Percentiles rank a stretch among this genome's conserved stretches.
phyloP scores from a whole-genome alignment of 495 filamentous ascomycete genomes.

The Beverwykella pulmonaria region DNA sequence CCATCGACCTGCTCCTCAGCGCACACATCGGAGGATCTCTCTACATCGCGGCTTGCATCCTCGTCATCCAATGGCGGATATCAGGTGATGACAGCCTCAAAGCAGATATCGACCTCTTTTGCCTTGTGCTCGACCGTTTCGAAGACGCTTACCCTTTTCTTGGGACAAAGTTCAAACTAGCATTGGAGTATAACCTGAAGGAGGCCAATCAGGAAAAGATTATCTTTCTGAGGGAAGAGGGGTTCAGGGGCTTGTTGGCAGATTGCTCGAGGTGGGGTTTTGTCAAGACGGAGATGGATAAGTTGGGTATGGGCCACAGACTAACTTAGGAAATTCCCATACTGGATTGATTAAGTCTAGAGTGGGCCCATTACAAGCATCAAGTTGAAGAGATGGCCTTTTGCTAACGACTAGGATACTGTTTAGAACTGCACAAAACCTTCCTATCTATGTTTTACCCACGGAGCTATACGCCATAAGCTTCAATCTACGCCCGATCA shows the following conservation, averaged over 20 bases:
- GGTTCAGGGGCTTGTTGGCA: conserved; percentile 22
- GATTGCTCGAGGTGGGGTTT: conserved; percentile 29
- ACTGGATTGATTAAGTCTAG: no score
- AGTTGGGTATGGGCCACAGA: not conserved
- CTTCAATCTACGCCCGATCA: not conserved
- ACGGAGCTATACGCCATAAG: not conserved
- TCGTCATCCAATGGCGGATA: conserved; percentile 30
- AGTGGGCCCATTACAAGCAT: not conserved
- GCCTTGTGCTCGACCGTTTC: conserved; percentile 26
- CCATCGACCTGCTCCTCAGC: conserved; percentile 21
- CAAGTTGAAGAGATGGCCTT: not conserved
- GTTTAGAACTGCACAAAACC: no score
- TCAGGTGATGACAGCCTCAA: conserved; percentile 16
- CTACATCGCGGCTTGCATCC: conserved; percentile 20
- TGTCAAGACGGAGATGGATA: not conserved
- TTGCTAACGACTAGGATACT: no score
- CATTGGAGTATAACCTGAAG: conserved; percentile 17
- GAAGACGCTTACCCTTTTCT: conserved; percentile 14
- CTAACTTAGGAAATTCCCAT: not conserved
- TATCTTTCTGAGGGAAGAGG: not conserved
- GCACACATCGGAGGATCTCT: conserved; percentile 11
- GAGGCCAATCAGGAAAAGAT: not conserved
- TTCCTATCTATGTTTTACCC: no score
- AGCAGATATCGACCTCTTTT: conserved; percentile 27
- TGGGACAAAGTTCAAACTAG: conserved; percentile 29